Base-by-base conservation (phyloP, 1,284 basidiomycete species). In the Microbotryum silenes-acaulis region DNA sequence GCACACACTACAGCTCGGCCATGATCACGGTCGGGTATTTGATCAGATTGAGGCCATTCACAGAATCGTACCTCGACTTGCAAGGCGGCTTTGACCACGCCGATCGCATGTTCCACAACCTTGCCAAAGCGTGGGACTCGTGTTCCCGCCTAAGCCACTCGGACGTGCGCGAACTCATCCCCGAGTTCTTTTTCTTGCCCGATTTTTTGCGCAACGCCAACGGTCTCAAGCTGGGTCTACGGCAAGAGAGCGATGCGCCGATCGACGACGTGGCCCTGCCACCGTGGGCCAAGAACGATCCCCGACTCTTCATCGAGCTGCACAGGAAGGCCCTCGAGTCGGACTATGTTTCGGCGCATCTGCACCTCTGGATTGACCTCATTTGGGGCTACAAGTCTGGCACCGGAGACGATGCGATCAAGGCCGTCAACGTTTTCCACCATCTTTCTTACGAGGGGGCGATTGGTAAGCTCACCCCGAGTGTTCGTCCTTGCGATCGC, bases 11-110 rank as follows among this genome's bases (percentile, higher is more conserved):
- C 74, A 91, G 89, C 70, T 94, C 91, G 6, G 94, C 91, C 0
- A 94, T 96, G 86, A 96, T 92, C 62, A 90, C 94, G 42, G 94
- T 91, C 77, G 91, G 94, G 68, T 97, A 89, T 77, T 78, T 97
- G 72, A 94, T 97, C 64, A 83, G 93, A 14, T 77, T 94, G 70
- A 84, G 88, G 12, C 93, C 93, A 0, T 96, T 87, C 74, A 92
- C 90, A 23, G 85, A 87, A 72, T 92, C 93, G 84, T 94, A 93
- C 79, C 49, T 57, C 48, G 53, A 50, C 12, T 2, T 51, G 27
- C 69, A 86, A 79, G 90, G 90, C 25, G 91, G 92, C n/a, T 97
- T 92, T 83, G 93, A 97, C 78, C 77, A 96, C n/a, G 91, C 93
- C 0, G 92, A 97, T 77, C 81, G 93, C 27, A 77, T 96, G 16